Percentiles rank a stretch among this genome's conserved stretches.
These are phyloP conservation scores for Salpingoeca rosetta DNA, from an alignment of 78 protist genomes.

Conservation along the genomic window DNA sequence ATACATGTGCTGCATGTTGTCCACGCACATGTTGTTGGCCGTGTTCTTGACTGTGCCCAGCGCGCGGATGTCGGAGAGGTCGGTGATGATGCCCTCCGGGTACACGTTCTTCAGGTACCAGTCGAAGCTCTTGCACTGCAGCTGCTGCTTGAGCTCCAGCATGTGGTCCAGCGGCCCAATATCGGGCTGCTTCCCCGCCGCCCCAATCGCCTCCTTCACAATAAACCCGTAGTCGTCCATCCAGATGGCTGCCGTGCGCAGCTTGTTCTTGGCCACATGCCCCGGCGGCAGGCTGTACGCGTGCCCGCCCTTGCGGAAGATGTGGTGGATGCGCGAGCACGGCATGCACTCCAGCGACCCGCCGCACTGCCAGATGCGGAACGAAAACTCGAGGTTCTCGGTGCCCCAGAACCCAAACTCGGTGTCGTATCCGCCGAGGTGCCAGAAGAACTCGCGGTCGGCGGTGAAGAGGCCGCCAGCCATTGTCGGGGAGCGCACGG, in stretches of 20 bases:
- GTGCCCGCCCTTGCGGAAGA: neutral
- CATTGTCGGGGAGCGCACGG: neutral
- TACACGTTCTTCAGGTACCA: neutral
- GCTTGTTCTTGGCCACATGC: neutral
- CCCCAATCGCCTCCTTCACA: neutral
- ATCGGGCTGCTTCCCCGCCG: neutral
- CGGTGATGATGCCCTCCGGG: neutral
- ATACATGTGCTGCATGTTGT: neutral
- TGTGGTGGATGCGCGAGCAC: neutral
- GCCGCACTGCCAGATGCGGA: slow-evolving; percentile 3
- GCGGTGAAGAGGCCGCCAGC: neutral
- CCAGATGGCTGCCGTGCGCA: neutral
- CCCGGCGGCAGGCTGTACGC: neutral
- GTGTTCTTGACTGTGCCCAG: neutral
- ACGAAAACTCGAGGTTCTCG: neutral
- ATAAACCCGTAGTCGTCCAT: neutral
- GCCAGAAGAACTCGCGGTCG: neutral
- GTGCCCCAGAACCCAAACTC: neutral
- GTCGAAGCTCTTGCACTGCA: neutral
- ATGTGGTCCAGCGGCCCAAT: neutral
- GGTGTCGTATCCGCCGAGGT: neutral
- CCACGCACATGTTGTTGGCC: neutral
- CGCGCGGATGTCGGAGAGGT: neutral
- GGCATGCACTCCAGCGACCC: neutral
- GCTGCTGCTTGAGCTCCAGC: neutral